These are phyloP conservation scores for Actinomortierella ambigua DNA, from an alignment of 371 early-diverging fungal species.

Conservation along the genomic window DNA sequence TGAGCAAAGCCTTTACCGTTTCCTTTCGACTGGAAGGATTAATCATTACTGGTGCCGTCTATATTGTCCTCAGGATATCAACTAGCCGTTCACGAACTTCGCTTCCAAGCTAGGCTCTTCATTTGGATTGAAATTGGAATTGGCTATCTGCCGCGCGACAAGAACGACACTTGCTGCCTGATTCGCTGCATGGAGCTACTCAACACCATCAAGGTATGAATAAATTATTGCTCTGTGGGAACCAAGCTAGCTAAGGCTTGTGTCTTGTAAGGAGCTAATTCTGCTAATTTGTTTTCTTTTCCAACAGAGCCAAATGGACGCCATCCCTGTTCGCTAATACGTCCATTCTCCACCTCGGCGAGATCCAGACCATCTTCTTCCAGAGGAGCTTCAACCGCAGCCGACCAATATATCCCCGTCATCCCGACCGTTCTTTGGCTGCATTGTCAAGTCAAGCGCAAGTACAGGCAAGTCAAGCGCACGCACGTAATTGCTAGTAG, in stretches of 20 bases:
- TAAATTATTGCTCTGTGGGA: too few species aligned
- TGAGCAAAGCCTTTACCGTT: slow-evolving; percentile 4
- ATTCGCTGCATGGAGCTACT: too few species aligned
- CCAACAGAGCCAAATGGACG: too few species aligned
- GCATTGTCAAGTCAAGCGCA: slow-evolving; percentile 16
- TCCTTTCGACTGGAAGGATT: slow-evolving; percentile 4
- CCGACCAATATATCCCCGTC: slow-evolving; percentile 18
- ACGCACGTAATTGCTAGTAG: too few species aligned
- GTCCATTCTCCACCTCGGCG: slow-evolving; percentile 1
- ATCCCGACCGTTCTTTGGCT: slow-evolving; percentile 24
- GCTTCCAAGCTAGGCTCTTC: slow-evolving; percentile 12
- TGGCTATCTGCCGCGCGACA: slow-evolving; percentile 23
- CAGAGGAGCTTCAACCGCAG: slow-evolving; percentile 20
- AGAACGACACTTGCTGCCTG: slow-evolving; percentile 10
- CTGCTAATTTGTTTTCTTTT: too few species aligned
- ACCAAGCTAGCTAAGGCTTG: too few species aligned
- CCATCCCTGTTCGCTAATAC: too few species aligned
- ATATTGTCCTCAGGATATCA: slow-evolving; percentile 18
- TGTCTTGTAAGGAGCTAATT: too few species aligned
- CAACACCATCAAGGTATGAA: too few species aligned
- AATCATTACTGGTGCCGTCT: slow-evolving; percentile 10
- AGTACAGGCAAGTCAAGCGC: slow-evolving; percentile 6
- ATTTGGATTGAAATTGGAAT: slow-evolving; percentile 6
- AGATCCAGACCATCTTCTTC: slow-evolving; percentile 14
- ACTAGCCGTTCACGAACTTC: slow-evolving; percentile 15